Percentiles rank a stretch among this genome's conserved stretches.
phyloP scores from a whole-genome alignment of 805 yeast genomes.

The Tetrapisispora nanseiensis region DNA sequence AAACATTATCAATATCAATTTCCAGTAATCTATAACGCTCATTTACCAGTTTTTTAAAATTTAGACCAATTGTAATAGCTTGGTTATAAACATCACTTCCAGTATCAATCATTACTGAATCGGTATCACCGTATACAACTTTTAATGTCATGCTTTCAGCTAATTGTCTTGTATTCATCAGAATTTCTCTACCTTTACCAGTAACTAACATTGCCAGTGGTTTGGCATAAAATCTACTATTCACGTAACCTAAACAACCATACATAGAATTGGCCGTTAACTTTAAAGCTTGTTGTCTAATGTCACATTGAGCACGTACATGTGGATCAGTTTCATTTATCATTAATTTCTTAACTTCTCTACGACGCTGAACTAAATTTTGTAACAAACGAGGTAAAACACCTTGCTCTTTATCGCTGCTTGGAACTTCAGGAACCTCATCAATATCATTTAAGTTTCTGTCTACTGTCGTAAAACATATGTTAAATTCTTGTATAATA shows the following conservation, averaged over 20 bases:
- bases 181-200: slow-evolving; percentile 87
- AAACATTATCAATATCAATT: slow-evolving; percentile 90
- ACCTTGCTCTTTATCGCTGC: slow-evolving; percentile 50
- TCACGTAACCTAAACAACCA: slow-evolving; percentile 90
- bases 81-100: slow-evolving; percentile 58
- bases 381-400: slow-evolving; percentile 79
- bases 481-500: slow-evolving; percentile 92
- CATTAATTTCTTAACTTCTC: slow-evolving; percentile 80
- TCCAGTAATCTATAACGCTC: slow-evolving; percentile 81
- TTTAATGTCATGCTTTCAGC: slow-evolving; percentile 78
- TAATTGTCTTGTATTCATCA: slow-evolving; percentile 83
- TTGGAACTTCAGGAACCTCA: slow-evolving; percentile 61
- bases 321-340: slow-evolving; percentile 58
- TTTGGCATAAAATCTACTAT: slow-evolving; percentile 89
- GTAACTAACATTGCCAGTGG: slow-evolving; percentile 95
- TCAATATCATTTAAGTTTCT: slow-evolving; percentile 49
- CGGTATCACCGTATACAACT: slow-evolving; percentile 97
- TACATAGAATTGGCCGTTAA: slow-evolving; percentile 99
- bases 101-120: slow-evolving; percentile 97
- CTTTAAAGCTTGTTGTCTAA: slow-evolving; percentile 90
- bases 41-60: slow-evolving; percentile 77
- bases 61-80: slow-evolving; percentile 74
- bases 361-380: slow-evolving; percentile 80
- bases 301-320: slow-evolving; percentile 79
- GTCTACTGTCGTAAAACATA: slow-evolving; percentile 91